phyloP scores from a whole-genome alignment of 1,284 basidiomycete species.

The Moesziomyces parantarcticus region DNA sequence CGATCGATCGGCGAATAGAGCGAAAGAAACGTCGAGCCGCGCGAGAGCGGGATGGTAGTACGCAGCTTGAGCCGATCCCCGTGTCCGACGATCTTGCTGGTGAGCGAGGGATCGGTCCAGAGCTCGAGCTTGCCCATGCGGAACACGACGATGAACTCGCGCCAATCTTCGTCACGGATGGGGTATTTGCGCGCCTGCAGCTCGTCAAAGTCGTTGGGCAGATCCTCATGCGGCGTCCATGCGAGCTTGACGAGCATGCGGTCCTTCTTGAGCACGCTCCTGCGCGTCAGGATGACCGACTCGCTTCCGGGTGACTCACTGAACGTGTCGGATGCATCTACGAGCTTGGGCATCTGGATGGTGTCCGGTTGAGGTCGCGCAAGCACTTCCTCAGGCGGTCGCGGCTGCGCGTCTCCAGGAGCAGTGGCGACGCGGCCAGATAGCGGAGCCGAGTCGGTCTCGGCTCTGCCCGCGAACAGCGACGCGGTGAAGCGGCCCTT shows the following conservation, averaged over 20 bases:
- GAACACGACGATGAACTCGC: slow-evolving; percentile 83
- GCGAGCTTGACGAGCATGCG: slow-evolving; percentile 83
- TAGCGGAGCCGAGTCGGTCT: not conserved
- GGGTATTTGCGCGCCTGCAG: slow-evolving; percentile 71
- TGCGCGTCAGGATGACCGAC: slow-evolving; percentile 38
- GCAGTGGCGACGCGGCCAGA: not conserved
- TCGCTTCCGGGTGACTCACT: slow-evolving; percentile 17
- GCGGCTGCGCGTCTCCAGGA: slow-evolving; percentile 50
- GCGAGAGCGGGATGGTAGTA: slow-evolving; percentile 77
- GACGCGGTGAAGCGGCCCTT: slow-evolving; percentile 36
- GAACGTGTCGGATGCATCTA: slow-evolving; percentile 1
- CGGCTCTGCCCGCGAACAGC: slow-evolving; percentile 35
- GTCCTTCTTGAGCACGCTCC: slow-evolving; percentile 72
- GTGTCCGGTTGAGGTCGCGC: slow-evolving; percentile 42
- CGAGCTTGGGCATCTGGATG: not conserved
- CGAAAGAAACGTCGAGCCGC: slow-evolving; percentile 75
- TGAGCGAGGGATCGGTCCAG: slow-evolving; percentile 75
- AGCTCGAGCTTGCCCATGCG: slow-evolving; percentile 78
- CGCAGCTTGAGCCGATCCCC: slow-evolving; percentile 71
- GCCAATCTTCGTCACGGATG: slow-evolving; percentile 77
- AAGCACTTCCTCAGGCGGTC: slow-evolving; percentile 56
- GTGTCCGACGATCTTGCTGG: slow-evolving; percentile 46
- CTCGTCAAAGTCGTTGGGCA: slow-evolving; percentile 77
- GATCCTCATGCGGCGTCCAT: slow-evolving; percentile 73
- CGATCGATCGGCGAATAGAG: slow-evolving; percentile 83